A percentile compares a stretch with the other conserved stretches of the same genome.
These are phyloP conservation scores for Isabelozyma rhagii DNA, from an alignment of 805 yeast genomes.

Conservation along the genomic window DNA sequence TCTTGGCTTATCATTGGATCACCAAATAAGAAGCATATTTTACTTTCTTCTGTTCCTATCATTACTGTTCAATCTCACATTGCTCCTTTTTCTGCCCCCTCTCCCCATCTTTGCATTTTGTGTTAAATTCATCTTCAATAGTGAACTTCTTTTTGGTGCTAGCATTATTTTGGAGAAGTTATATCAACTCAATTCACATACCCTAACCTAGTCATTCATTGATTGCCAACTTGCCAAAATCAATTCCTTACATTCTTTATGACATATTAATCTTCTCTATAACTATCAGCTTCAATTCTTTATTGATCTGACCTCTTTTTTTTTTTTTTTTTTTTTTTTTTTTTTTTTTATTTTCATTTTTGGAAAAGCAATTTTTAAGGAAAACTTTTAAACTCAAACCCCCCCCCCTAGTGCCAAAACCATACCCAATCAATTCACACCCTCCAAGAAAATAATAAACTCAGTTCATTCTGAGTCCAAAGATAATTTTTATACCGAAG, in stretches of 20 bases:
- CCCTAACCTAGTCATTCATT: too few species aligned
- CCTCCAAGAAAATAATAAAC: not conserved
- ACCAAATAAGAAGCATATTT: too few species aligned
- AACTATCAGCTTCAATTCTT: not conserved
- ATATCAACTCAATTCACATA: too few species aligned
- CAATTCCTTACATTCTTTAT: too few species aligned
- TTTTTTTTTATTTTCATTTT: too few species aligned
- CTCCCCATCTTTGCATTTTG: not conserved
- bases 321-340: too few species aligned
- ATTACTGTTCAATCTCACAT: not conserved
- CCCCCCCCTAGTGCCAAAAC: not conserved
- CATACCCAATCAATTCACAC: not conserved
- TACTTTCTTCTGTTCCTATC: too few species aligned
- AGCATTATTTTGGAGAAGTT: too few species aligned
- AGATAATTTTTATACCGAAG: not conserved
- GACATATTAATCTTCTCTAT: not conserved
- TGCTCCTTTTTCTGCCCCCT: not conserved
- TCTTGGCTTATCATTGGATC: too few species aligned
- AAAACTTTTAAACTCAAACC: not conserved
- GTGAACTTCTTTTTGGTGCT: too few species aligned
- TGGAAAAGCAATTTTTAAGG: not conserved
- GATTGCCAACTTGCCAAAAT: too few species aligned
- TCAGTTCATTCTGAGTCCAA: not conserved
- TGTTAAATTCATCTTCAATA: not conserved
- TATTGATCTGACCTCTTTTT: not conserved